A percentile compares a stretch with the other conserved stretches of the same genome.
Conservation (phyloP, 2,329 filamentous ascomycete genomes). For the Phaeosphaeria sp. region DNA sequence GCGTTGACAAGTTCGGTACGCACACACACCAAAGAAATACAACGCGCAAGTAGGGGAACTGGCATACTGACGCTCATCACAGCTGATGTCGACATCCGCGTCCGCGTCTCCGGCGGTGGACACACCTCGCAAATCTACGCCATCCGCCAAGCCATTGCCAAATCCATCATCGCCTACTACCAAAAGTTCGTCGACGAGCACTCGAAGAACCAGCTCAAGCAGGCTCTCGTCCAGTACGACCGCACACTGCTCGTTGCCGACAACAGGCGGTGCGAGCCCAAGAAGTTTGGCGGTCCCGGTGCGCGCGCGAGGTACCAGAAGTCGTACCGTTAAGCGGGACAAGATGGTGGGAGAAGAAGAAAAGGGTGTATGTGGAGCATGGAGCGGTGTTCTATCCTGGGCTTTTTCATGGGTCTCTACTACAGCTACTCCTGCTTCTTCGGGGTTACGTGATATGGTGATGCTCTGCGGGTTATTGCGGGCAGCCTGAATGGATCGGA, state of each 20-base stretch:
- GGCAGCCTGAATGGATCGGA: conserved; percentile 34
- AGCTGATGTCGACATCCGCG: conserved; percentile 92
- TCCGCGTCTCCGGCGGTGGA: conserved; percentile 95
- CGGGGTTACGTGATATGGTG: conserved; percentile 34
- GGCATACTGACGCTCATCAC: conserved; percentile 19
- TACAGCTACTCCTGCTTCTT: conserved; percentile 15
- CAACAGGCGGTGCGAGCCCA: conserved; percentile 98
- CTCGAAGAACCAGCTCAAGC: conserved; percentile 99
- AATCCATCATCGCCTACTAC: conserved; percentile 97
- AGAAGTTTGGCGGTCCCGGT: conserved; percentile 96
- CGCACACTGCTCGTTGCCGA: conserved; percentile 97
- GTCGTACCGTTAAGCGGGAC: conserved; percentile 86
- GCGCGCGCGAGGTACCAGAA: conserved; percentile 98
- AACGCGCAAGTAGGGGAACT: conserved; percentile 19
- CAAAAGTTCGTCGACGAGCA: conserved; percentile 99
- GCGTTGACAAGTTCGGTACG: conserved; percentile 90
- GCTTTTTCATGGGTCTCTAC: conserved; percentile 44
- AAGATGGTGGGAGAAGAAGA: conserved; percentile 5
- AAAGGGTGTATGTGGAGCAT: conserved; percentile 34
- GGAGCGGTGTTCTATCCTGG: conserved; percentile 47
- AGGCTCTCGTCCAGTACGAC: conserved; percentile 94
- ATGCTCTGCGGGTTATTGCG: conserved; percentile 28
- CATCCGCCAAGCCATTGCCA: conserved; percentile 98
- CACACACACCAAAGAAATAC: conserved; percentile 18
- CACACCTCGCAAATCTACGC: conserved; percentile 98